These are phyloP conservation scores for Arabidopsis lyrata DNA, from an alignment of 441 rosid species.

Conservation along the genomic window DNA sequence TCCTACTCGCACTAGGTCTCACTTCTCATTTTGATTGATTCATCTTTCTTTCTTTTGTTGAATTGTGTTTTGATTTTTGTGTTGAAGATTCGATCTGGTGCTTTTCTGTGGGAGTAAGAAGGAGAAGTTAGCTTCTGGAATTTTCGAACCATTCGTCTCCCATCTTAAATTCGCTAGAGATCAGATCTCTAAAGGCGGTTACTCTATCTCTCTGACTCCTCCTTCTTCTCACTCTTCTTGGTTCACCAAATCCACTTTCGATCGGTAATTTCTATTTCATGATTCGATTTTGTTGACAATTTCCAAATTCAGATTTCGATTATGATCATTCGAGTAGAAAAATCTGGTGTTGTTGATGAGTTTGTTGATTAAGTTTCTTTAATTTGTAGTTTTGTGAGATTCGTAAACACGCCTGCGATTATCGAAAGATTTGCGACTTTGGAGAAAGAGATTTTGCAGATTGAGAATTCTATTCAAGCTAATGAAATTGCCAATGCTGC, in stretches of 20 bases:
- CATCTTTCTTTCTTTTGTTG: background rate
- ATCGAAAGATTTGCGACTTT: conserved; percentile 79
- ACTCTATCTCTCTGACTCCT: conserved; percentile 79
- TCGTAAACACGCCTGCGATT: conserved; percentile 85
- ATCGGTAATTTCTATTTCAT: conserved; percentile 54
- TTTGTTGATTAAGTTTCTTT: background rate
- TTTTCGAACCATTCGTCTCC: conserved; percentile 78
- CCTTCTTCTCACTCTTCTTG: conserved; percentile 59
- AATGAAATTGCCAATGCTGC: conserved; percentile 53
- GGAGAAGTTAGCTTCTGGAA: conserved; percentile 89
- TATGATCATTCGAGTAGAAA: too few species aligned
- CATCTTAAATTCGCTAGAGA: conserved; percentile 80
- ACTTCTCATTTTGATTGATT: background rate
- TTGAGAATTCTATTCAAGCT: conserved; percentile 66
- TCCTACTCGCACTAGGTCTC: conserved; percentile 73
- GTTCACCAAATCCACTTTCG: conserved; percentile 88
- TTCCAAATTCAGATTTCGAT: background rate
- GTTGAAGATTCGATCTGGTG: conserved; percentile 74
- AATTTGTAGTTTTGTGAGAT: conserved; percentile 72
- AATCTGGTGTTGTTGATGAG: background rate
- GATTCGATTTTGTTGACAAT: background rate
- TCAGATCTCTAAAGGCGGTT: conserved; percentile 87
- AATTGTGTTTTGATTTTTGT: conserved; percentile 20
- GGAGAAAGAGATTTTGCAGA: conserved; percentile 82
- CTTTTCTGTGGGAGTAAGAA: conserved; percentile 62